Conservation (phyloP, 2,329 filamentous ascomycete species). For the Monosporascus sp. region DNA sequence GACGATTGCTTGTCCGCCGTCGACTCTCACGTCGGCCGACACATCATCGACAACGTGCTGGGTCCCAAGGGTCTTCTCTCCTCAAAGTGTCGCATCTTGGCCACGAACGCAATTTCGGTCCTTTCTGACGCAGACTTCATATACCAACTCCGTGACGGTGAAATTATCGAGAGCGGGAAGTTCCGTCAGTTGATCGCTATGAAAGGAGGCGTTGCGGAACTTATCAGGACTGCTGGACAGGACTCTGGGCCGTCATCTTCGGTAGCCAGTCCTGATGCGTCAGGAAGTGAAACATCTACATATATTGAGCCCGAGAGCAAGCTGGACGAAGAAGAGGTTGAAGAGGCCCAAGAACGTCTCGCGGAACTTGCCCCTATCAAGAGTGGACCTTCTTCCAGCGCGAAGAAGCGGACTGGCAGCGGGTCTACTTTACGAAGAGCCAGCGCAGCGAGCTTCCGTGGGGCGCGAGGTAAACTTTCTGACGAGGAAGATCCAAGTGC, state of each 20-base stretch:
- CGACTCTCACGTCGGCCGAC: conserved; percentile 94
- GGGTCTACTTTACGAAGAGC: conserved; percentile 79
- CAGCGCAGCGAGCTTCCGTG: conserved; percentile 84
- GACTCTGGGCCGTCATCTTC: conserved; percentile 39
- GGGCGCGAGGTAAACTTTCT: conserved; percentile 73
- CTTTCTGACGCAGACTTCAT: conserved; percentile 87
- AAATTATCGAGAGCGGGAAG: conserved; percentile 80
- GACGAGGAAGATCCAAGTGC: conserved; percentile 75
- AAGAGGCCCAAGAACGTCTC: conserved; percentile 72
- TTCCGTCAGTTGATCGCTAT: conserved; percentile 88
- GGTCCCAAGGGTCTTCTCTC: conserved; percentile 76
- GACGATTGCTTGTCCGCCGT: conserved; percentile 95
- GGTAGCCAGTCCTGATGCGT: conserved; percentile 38
- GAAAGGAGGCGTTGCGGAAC: conserved; percentile 81
- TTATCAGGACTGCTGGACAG: conserved; percentile 71
- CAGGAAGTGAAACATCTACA: conserved; percentile 51
- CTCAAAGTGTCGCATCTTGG: conserved; percentile 84
- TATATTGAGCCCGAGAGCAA: conserved; percentile 46
- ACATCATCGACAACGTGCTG: conserved; percentile 91
- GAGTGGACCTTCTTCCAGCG: conserved; percentile 38
- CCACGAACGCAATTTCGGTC: conserved; percentile 92
- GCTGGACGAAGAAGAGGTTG: conserved; percentile 60
- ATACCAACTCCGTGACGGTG: conserved; percentile 74
- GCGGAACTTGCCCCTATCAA: conserved; percentile 74
- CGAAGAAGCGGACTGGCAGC: conserved; percentile 61